Base-by-base conservation (phyloP, 257 asterid species). In the Sherardia arvensis region DNA sequence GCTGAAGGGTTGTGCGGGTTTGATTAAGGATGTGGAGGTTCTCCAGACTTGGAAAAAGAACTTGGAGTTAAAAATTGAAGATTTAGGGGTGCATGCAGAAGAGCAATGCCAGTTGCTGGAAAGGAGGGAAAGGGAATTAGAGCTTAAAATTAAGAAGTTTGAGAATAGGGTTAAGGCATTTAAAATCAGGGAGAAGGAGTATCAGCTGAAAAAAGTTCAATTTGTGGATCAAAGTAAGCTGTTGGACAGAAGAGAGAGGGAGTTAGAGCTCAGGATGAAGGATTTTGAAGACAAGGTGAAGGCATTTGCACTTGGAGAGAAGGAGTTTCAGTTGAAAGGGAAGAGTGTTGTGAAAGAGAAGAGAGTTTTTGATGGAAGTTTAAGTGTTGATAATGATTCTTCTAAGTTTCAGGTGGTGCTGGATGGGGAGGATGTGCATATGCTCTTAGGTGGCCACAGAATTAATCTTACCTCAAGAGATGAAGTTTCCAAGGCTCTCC, bases 361-460 rank as follows among this genome's bases (percentile, higher is more conserved):
- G 14, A 38, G 18, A 38, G 3, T 10, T 9, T 4, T 38, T 15
- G 18, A 38, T 38, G 47, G 2, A 5, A 38, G 47, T 38, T 2
- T 11, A 38, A 38, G 47, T 38, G 47, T 38, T 12, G 47, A 11
- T 38, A 17, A 38, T 38, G 47, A 38, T 38, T 38, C 47, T 38
- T 12, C 1, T 11, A 3, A 0, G 18, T 18, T 38, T 38, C 15
- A 38, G 47, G 5, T 38, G 47, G 47, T 2, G 47, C 18, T 38
- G 47, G 80, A 80, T 65, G 85, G 87, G 27, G 74, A 61, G 51
- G 68, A 73, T 53, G 60, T 85, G 76, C 93, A 77, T 49, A 78
- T 75, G 69, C 72, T 73, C 48, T 33, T 85, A 48, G 78, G 77
- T 32, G 87, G 76, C 69, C 77, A 61, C 28, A 70, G 59, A 69